A percentile compares a stretch with the other conserved stretches of the same genome.
Conservation (phyloP, 495 filamentous ascomycete genomes). For the Penicillium parvum region DNA sequence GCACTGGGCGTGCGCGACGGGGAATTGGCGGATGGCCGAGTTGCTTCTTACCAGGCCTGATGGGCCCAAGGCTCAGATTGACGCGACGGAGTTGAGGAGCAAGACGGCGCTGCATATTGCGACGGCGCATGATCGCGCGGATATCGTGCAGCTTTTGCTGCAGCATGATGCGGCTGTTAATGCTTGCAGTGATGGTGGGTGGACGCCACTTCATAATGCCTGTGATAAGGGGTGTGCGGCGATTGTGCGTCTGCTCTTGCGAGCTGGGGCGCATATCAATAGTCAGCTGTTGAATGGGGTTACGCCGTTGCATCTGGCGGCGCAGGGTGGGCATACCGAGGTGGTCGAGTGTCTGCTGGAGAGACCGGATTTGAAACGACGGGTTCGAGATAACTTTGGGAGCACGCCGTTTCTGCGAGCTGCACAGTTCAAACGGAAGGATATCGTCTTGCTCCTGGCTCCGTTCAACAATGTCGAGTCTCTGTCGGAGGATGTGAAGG, state of each 20-base stretch:
- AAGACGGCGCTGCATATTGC: slow-evolving; percentile 61
- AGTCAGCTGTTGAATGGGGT: slow-evolving; percentile 52
- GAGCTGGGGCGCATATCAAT: slow-evolving; percentile 52
- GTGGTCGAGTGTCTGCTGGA: slow-evolving; percentile 53
- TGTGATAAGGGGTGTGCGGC: slow-evolving; percentile 51
- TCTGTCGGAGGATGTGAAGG: slow-evolving; percentile 50
- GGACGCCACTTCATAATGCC: slow-evolving; percentile 64
- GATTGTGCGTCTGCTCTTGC: slow-evolving; percentile 47
- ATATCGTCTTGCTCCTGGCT: slow-evolving; percentile 54
- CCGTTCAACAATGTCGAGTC: slow-evolving; percentile 50
- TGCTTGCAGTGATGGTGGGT: slow-evolving; percentile 55
- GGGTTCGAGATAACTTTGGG: slow-evolving; percentile 56
- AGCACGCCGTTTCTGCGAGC: slow-evolving; percentile 57
- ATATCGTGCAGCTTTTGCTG: slow-evolving; percentile 55
- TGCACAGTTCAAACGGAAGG: slow-evolving; percentile 52
- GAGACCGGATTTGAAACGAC: slow-evolving; percentile 40
- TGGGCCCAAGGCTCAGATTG: slow-evolving; percentile 42
- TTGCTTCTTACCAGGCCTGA: slow-evolving; percentile 46
- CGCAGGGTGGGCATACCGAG: slow-evolving; percentile 56
- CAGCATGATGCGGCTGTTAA: slow-evolving; percentile 48
- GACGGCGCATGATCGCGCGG: slow-evolving; percentile 46
- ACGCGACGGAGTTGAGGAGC: slow-evolving; percentile 51
- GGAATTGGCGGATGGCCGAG: slow-evolving; percentile 52
- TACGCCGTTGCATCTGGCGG: slow-evolving; percentile 58
- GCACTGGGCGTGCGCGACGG: slow-evolving; percentile 61